Percentiles rank a stretch among this genome's conserved stretches.
phyloP scores from a whole-genome alignment of 2,329 filamentous ascomycete species.

The Penicillium nordicum region DNA sequence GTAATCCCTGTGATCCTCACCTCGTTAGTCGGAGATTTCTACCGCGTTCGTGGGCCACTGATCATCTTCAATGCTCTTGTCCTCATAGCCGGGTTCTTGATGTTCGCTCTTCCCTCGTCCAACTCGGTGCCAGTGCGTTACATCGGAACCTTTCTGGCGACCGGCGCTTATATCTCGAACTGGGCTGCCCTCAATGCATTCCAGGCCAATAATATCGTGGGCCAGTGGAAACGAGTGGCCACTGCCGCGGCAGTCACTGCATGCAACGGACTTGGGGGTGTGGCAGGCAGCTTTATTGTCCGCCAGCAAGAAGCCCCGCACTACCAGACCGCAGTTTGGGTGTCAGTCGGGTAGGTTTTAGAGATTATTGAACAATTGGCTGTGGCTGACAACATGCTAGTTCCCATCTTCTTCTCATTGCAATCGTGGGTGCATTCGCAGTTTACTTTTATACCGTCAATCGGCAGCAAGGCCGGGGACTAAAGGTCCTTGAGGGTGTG shows the following conservation, averaged over 20 bases:
- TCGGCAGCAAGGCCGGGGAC: constrained; percentile 46
- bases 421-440: constrained; percentile 51
- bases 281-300: constrained; percentile 65
- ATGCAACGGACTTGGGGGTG: constrained; percentile 61
- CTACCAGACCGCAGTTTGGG: constrained; percentile 65
- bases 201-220: constrained; percentile 60
- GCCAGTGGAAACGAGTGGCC: constrained; percentile 64
- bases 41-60: constrained; percentile 58
- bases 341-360: constrained; percentile 54
- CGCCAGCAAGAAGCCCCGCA: constrained; percentile 58
- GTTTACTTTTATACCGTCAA: constrained; percentile 55
- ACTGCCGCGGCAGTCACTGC: constrained; percentile 59
- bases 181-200: constrained; percentile 66
- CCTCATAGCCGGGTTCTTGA: constrained; percentile 61
- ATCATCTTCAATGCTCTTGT: constrained; percentile 63
- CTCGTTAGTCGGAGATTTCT: constrained; percentile 60
- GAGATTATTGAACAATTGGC: not conserved
- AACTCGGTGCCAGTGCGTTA: constrained; percentile 60
- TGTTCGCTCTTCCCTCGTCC: constrained; percentile 58
- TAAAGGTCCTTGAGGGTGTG: constrained; percentile 49
- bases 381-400: constrained; percentile 22
- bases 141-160: constrained; percentile 62
- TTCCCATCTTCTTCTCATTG: constrained; percentile 59
- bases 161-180: constrained; percentile 65
- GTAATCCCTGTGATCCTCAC: constrained; percentile 62